Conservation (phyloP, 345 rosid genomes). For the Citropsis articulata region DNA sequence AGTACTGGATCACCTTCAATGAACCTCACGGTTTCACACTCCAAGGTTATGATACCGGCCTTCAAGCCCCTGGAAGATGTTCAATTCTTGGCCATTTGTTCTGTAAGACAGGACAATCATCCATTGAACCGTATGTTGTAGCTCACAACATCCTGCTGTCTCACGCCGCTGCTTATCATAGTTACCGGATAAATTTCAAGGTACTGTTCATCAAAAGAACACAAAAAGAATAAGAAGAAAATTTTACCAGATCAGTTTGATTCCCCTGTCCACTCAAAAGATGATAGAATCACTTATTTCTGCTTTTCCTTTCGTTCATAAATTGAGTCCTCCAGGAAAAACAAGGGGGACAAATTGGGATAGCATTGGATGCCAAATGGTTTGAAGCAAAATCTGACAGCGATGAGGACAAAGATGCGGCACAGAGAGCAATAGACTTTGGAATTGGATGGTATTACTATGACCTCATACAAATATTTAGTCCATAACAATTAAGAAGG, state of each 20-base stretch:
- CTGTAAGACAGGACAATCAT: conserved; percentile 76
- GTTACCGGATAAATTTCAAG: conserved; percentile 63
- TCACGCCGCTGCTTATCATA: conserved; percentile 73
- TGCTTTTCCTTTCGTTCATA: background rate
- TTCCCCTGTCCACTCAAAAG: background rate
- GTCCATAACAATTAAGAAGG: background rate
- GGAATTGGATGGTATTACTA: conserved; percentile 71
- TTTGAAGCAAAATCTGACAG: conserved; percentile 64
- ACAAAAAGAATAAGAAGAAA: background rate
- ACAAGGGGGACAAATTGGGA: conserved; percentile 76
- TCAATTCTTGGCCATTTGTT: conserved; percentile 70
- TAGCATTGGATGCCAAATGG: conserved; percentile 83
- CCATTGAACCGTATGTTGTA: conserved; percentile 70
- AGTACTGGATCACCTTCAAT: conserved; percentile 91
- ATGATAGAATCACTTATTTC: background rate
- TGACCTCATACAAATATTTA: background rate
- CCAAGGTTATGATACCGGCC: conserved; percentile 86
- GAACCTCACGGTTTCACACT: conserved; percentile 82
- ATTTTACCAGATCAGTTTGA: background rate
- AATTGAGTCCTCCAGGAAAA: conserved; percentile 36
- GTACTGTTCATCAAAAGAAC: conserved; percentile 24
- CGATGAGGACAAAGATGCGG: conserved; percentile 80
- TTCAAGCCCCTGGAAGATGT: conserved; percentile 97
- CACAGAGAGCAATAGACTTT: conserved; percentile 79
- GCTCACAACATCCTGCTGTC: conserved; percentile 86